A percentile compares a stretch with the other conserved stretches of the same genome.
Evolutionary conservation across 305 asterid species (phyloP).

Genomic region (Euphrasia arctica): DNA sequence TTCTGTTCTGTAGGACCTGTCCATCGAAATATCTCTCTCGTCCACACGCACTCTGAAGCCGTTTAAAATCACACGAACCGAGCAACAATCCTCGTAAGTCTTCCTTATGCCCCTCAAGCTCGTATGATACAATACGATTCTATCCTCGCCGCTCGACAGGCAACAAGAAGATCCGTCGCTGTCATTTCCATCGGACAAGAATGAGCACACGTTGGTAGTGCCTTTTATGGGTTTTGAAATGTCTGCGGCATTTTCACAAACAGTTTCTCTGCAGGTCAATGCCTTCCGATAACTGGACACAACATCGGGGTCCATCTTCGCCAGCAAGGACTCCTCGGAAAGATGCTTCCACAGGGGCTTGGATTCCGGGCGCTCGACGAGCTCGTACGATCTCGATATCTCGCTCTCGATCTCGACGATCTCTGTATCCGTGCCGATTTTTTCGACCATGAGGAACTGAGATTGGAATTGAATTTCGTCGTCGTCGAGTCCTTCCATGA

Average conservation of each 20-base stretch:
- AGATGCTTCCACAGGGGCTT: slow-evolving; percentile 91
- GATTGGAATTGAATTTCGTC: slow-evolving; percentile 45
- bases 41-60: slow-evolving; percentile 72
- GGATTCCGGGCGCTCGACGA: slow-evolving; percentile 66
- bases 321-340: slow-evolving; percentile 66
- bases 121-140: slow-evolving; percentile 70
- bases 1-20: slow-evolving; percentile 66
- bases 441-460: slow-evolving; percentile 40
- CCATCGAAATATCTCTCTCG: slow-evolving; percentile 93
- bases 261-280: slow-evolving; percentile 39
- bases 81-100: slow-evolving; percentile 83
- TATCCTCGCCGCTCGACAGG: slow-evolving; percentile 41
- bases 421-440: slow-evolving; percentile 24
- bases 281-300: slow-evolving; percentile 56
- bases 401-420: slow-evolving; percentile 34
- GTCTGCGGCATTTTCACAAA: slow-evolving; percentile 31
- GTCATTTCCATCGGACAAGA: slow-evolving; percentile 22
- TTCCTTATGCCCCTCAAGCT: slow-evolving; percentile 95
- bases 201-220: slow-evolving; percentile 3
- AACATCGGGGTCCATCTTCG: slow-evolving; percentile 55
- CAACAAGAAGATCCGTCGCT: slow-evolving; percentile 29
- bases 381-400: slow-evolving; percentile 52
- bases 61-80: slow-evolving; percentile 65
- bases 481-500: slow-evolving; percentile 89
- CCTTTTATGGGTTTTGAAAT: slow-evolving; percentile 19